A percentile compares a stretch with the other conserved stretches of the same genome.
These are phyloP conservation scores for Fusarium keratoplasticum DNA, from an alignment of 2,329 filamentous ascomycete genomes.

Conservation along the genomic window DNA sequence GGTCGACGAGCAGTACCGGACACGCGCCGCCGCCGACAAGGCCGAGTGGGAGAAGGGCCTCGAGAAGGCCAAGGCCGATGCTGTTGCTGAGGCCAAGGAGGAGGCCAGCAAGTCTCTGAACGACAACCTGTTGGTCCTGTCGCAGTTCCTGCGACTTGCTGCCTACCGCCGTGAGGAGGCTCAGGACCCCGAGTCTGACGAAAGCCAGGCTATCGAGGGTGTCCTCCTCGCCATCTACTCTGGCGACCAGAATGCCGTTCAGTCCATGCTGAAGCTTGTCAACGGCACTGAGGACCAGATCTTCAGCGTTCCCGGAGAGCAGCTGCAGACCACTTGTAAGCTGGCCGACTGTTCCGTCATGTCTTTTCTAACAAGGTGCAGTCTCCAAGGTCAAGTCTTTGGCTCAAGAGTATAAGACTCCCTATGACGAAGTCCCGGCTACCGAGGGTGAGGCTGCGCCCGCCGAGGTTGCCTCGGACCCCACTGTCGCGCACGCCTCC, in stretches of 20 bases:
- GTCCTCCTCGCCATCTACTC: constrained; percentile 82
- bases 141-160: constrained; percentile 83
- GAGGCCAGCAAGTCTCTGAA: constrained; percentile 65
- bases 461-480: constrained; percentile 63
- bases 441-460: constrained; percentile 49
- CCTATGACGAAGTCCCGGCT: constrained; percentile 49
- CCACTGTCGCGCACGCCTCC: constrained; percentile 73
- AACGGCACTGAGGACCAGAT: constrained; percentile 77
- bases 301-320: constrained; percentile 71
- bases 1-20: constrained; percentile 77
- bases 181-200: constrained; percentile 71
- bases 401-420: constrained; percentile 64
- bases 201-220: constrained; percentile 85
- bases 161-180: constrained; percentile 81
- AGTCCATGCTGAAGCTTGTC: constrained; percentile 81
- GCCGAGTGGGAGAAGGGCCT: constrained; percentile 69
- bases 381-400: constrained; percentile 57
- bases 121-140: constrained; percentile 75
- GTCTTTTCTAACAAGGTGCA: constrained; percentile 39
- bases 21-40: constrained; percentile 68
- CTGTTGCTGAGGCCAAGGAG: constrained; percentile 64
- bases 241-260: constrained; percentile 79
- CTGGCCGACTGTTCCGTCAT: constrained; percentile 30
- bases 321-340: constrained; percentile 79
- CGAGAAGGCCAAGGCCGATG: constrained; percentile 66